phyloP scores from a whole-genome alignment of 306 rosid genomes.

The Dicorynia guianensis region DNA sequence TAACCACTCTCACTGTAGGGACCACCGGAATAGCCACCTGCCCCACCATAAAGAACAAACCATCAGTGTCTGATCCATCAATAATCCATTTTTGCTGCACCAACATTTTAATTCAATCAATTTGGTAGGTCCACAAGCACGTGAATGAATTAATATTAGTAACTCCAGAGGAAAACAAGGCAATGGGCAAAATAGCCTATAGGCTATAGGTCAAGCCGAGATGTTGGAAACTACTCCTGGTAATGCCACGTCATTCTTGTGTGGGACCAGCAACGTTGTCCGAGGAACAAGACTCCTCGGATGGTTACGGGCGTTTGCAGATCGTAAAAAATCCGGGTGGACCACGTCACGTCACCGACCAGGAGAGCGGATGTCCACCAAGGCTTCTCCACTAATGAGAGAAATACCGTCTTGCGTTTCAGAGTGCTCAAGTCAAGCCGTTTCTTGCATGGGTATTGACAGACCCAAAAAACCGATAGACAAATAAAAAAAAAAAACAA shows the following conservation, averaged over 20 bases:
- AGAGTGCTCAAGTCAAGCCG: conserved; percentile 28
- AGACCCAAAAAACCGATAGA: conserved; percentile 31
- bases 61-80: conserved; percentile 28
- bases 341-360: conserved; percentile 42
- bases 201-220: no score
- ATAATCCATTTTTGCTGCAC: conserved; percentile 15
- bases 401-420: conserved; percentile 27
- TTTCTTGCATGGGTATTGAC: conserved; percentile 44
- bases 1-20: conserved; percentile 94
- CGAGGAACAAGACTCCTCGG: conserved; percentile 1
- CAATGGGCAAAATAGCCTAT: no score
- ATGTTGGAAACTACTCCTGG: background rate
- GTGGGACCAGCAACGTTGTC: conserved; percentile 20
- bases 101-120: conserved; percentile 29
- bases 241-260: conserved; percentile 10
- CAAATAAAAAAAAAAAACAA: conserved; percentile 26
- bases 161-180: background rate
- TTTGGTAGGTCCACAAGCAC: background rate
- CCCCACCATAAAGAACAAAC: conserved; percentile 35
- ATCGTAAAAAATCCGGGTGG: conserved; percentile 14
- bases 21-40: conserved; percentile 97
- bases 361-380: conserved; percentile 11
- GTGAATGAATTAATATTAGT: background rate
- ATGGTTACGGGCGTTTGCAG: background rate
- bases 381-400: conserved; percentile 45